Evolutionary conservation across 2,329 filamentous ascomycete genomes (phyloP).

Genomic region (Sclerotinia nivalis): DNA sequence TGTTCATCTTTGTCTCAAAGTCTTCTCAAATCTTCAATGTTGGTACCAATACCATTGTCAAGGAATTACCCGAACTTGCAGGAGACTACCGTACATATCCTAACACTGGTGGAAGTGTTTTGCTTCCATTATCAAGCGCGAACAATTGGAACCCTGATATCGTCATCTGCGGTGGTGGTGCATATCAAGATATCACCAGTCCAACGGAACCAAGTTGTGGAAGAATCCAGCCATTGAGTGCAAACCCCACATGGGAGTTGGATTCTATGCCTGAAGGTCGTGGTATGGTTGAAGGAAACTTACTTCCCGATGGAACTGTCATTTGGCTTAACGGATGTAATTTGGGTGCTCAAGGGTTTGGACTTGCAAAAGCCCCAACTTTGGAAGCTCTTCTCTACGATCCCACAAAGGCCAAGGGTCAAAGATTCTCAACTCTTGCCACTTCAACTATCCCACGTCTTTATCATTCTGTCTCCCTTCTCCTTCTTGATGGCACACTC

Average conservation of each 20-base stretch:
- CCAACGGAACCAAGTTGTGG: constrained; percentile 61
- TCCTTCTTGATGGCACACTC: constrained; percentile 60
- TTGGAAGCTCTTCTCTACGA: constrained; percentile 60
- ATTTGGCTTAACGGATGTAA: constrained; percentile 61
- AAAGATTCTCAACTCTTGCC: constrained; percentile 51
- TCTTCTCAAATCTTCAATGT: constrained; percentile 58
- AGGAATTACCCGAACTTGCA: constrained; percentile 52
- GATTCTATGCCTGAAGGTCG: constrained; percentile 59
- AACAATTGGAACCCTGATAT: constrained; percentile 56
- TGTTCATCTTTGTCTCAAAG: constrained; percentile 59
- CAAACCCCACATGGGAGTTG: constrained; percentile 55
- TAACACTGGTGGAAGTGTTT: constrained; percentile 59
- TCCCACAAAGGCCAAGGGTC: constrained; percentile 50
- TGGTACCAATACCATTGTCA: constrained; percentile 47
- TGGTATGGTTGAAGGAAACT: constrained; percentile 60
- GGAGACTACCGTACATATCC: constrained; percentile 61
- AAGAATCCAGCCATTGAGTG: constrained; percentile 53
- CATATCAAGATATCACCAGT: constrained; percentile 59
- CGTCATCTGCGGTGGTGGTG: constrained; percentile 59
- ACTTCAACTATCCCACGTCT: constrained; percentile 50
- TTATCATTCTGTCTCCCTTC: constrained; percentile 61
- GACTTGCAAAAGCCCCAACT: constrained; percentile 54
- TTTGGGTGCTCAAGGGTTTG: constrained; percentile 60
- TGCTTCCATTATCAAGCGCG: constrained; percentile 54
- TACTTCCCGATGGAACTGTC: constrained; percentile 61